Evolutionary conservation across 495 filamentous ascomycete genomes (phyloP), one percentile per base, ranked within the genome.

Genomic region (Parmelia sp.): DNA sequence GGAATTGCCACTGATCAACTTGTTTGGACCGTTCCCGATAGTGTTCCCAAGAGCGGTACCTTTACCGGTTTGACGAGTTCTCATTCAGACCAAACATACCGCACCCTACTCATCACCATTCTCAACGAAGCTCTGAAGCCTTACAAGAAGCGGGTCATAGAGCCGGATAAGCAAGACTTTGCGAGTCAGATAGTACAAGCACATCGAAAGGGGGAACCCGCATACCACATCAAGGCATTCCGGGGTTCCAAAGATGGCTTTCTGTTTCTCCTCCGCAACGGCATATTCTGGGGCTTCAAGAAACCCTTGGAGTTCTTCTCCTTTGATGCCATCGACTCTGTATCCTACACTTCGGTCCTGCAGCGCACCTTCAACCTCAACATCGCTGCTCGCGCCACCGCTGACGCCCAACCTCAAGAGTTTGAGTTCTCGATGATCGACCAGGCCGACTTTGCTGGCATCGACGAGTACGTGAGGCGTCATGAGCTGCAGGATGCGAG

Each of bases 291-390:
- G 80, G 92, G 86, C 1, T 97, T 96, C 83, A 96, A 96, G 74
- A 98, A 98, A 71, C 94, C 94, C 0, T 77, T 98, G 31, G 70
- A 90, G 21, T 96, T 91, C 78, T 86, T 97, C 65, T 85, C 90
- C 4, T 88, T 95, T 55, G 84, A 88, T 53, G 78, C 80, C 45
- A 88, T 97, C 59, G 85, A 86, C 4, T 89, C 89, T 14, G 82
- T 97, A 19, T 92, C 88, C 58, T 97, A 96, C 72, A 96, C 91
- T 6, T 91, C 83, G 37, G 88, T 98, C 57, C 80, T 97, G 7
- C 91, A 94, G 68, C 85, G 90, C 10, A 97, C 94, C 0, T 97
- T 98, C 77, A 97, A 97, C 66, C 85, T 98, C 33, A 88, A 88
- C 39, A 83, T 97, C 37, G 79, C 88, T 65, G 81, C 88, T 35